phyloP scores from a whole-genome alignment of 2,329 filamentous ascomycete genomes.

The Thielaviopsis populi region DNA sequence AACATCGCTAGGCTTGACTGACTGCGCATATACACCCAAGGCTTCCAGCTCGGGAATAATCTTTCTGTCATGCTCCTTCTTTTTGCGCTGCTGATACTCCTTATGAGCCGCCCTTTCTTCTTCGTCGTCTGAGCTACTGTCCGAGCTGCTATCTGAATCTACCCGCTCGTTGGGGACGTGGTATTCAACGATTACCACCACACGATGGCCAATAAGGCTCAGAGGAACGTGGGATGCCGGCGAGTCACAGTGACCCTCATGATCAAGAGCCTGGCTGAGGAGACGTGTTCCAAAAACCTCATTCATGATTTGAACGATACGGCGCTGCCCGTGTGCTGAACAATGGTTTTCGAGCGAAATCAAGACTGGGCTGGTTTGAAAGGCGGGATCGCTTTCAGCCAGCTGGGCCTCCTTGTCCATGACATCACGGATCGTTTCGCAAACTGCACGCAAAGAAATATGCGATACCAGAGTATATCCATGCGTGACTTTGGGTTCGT shows the following conservation, averaged over 20 bases:
- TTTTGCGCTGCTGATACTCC: slow-evolving; percentile 36
- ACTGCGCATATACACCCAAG: slow-evolving; percentile 54
- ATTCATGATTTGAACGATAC: slow-evolving; percentile 49
- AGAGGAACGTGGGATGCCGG: slow-evolving; percentile 40
- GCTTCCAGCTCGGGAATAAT: slow-evolving; percentile 52
- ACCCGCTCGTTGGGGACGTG: slow-evolving; percentile 40
- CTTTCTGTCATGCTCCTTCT: slow-evolving; percentile 34
- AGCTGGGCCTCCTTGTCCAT: slow-evolving; percentile 42
- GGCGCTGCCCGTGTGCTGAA: slow-evolving; percentile 39
- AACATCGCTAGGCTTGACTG: slow-evolving; percentile 50
- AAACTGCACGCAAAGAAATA: slow-evolving; percentile 48
- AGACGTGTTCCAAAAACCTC: slow-evolving; percentile 48
- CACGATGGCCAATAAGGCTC: slow-evolving; percentile 44
- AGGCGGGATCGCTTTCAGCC: slow-evolving; percentile 23
- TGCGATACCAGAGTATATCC: slow-evolving; percentile 54
- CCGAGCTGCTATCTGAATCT: slow-evolving; percentile 24
- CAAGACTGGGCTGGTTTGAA: slow-evolving; percentile 40
- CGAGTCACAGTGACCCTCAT: slow-evolving; percentile 32
- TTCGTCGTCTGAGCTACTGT: slow-evolving; percentile 30
- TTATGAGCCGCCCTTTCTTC: slow-evolving; percentile 33
- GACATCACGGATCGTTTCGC: slow-evolving; percentile 48
- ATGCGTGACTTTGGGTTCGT: slow-evolving; percentile 56
- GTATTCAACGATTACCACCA: slow-evolving; percentile 54
- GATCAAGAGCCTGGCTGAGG: slow-evolving; percentile 40
- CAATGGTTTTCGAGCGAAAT: slow-evolving; percentile 57